These are phyloP conservation scores for Russula brevipes DNA, from an alignment of 768 basidiomycete genomes.

Conservation along the genomic window DNA sequence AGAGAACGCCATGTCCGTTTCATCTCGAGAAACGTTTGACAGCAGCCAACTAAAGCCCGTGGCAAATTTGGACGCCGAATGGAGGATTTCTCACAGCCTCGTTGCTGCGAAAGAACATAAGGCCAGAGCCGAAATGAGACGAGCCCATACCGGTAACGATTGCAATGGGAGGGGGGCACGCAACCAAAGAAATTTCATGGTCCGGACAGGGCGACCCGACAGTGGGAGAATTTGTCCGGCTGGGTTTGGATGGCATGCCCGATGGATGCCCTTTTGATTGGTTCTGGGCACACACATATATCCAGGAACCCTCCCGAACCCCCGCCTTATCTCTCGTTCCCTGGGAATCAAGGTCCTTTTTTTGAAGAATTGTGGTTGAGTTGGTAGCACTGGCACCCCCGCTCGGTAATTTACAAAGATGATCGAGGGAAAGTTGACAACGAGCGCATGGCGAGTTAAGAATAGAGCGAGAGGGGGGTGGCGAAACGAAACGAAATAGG, in stretches of 20 bases:
- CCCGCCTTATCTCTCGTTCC: background rate
- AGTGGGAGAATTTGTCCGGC: background rate
- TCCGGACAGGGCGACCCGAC: background rate
- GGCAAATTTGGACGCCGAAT: conserved; percentile 3
- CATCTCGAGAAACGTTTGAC: background rate
- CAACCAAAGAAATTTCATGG: background rate
- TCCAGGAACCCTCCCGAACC: background rate
- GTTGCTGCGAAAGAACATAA: background rate
- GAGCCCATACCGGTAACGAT: background rate
- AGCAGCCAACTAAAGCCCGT: conserved; percentile 1
- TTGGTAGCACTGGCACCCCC: no score
- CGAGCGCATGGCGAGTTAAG: background rate
- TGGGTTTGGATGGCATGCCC: no score
- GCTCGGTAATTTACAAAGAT: no score
- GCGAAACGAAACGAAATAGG: background rate
- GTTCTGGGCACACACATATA: background rate
- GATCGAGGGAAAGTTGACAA: background rate
- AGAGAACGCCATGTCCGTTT: background rate
- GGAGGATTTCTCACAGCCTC: conserved; percentile 3
- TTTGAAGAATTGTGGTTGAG: background rate
- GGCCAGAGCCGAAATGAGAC: background rate
- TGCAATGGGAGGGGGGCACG: background rate
- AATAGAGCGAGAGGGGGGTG: background rate
- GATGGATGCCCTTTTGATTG: background rate
- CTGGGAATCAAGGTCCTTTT: background rate